phyloP scores from a whole-genome alignment of 495 filamentous ascomycete genomes.

The Emericellopsis terricola region DNA sequence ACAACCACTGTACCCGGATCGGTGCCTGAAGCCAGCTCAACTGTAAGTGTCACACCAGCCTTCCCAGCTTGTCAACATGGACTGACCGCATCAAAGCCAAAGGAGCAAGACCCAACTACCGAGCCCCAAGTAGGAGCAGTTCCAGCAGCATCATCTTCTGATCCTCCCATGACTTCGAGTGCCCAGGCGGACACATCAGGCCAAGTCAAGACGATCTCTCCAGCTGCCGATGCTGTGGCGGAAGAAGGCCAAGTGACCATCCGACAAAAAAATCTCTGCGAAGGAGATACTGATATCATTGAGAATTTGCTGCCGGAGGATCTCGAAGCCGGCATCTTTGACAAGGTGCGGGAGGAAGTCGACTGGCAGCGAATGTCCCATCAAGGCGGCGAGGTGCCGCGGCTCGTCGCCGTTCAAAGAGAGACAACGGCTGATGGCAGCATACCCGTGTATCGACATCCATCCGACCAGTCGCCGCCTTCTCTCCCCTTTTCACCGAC shows the following conservation, averaged over 20 bases:
- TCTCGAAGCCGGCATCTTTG: constrained; percentile 42
- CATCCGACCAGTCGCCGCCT: constrained; percentile 75
- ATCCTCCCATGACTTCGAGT: too few relatives aligned
- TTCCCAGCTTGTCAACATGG: too few relatives aligned
- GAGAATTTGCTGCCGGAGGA: constrained; percentile 40
- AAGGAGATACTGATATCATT: constrained; percentile 67
- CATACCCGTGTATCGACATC: constrained; percentile 86
- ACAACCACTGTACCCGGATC: too few relatives aligned
- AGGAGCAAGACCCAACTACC: neutral
- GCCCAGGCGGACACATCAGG: neutral
- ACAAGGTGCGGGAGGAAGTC: constrained; percentile 56
- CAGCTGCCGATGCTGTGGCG: neutral
- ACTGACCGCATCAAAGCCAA: neutral
- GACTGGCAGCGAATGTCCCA: constrained; percentile 88
- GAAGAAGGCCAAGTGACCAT: neutral
- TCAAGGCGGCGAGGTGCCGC: constrained; percentile 76
- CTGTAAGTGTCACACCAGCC: neutral
- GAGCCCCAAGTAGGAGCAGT: neutral
- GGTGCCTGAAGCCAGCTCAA: neutral
- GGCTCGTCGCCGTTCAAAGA: constrained; percentile 86
- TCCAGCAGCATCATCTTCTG: too few relatives aligned
- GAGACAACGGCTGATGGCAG: constrained; percentile 49
- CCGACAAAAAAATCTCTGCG: constrained; percentile 25
- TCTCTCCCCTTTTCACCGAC: constrained; percentile 55
- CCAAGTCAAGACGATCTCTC: neutral